A percentile compares a stretch with the other conserved stretches of the same genome.
phyloP scores from a whole-genome alignment of 2,329 filamentous ascomycete genomes.

The Colletotrichum godetiae region DNA sequence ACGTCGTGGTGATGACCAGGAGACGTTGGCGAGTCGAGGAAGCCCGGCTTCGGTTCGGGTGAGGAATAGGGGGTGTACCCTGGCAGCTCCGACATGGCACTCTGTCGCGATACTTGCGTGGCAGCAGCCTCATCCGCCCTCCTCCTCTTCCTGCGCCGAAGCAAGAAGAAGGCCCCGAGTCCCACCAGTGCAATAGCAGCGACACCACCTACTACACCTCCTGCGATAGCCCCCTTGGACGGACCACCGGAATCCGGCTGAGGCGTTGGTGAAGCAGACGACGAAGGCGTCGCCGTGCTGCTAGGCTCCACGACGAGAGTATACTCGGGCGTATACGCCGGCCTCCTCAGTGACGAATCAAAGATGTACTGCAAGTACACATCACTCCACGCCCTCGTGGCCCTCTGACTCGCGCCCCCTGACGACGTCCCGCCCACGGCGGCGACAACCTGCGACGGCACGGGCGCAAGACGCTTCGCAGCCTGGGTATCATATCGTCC shows the following conservation, averaged over 20 bases:
- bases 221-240: background rate
- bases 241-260: background rate
- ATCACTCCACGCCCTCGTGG: constrained; percentile 38
- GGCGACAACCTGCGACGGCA: constrained; percentile 60
- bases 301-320: constrained; percentile 32
- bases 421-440: constrained; percentile 53
- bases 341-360: constrained; percentile 36
- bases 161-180: background rate
- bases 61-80: constrained; percentile 3
- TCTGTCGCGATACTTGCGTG: background rate
- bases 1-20: background rate
- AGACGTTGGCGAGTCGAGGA: background rate
- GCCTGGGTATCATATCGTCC: constrained; percentile 42
- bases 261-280: background rate
- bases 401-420: constrained; percentile 46
- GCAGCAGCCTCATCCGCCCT: constrained; percentile 9
- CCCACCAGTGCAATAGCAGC: background rate
- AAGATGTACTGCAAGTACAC: constrained; percentile 41
- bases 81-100: constrained; percentile 16
- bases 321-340: constrained; percentile 39
- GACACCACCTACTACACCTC: constrained; percentile 3
- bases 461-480: constrained; percentile 46
- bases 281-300: background rate
- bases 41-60: constrained; percentile 6
- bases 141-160: background rate